A percentile compares a stretch with the other conserved stretches of the same genome.
Evolutionary conservation across 2,329 filamentous ascomycete genomes (phyloP).

Genomic region (Aureobasidium sp.): DNA sequence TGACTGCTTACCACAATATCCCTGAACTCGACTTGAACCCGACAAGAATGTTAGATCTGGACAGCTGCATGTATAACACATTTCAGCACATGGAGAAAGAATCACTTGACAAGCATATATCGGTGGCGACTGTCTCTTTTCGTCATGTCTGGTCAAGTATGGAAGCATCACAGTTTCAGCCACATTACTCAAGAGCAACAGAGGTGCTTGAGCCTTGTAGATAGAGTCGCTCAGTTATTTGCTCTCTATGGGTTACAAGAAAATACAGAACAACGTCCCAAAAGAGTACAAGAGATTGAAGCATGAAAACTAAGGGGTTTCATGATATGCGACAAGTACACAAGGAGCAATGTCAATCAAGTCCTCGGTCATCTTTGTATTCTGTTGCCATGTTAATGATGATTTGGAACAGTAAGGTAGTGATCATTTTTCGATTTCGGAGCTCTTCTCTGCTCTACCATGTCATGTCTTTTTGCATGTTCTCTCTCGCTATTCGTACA

Average conservation of each 20-base stretch:
- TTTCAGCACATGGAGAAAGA: background rate
- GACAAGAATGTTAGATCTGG: background rate
- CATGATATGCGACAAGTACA: too few relatives aligned
- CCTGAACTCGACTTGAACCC: background rate
- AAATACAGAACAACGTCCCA: too few relatives aligned
- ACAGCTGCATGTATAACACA: background rate
- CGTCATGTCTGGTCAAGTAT: background rate
- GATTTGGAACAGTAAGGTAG: too few relatives aligned
- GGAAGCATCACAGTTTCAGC: background rate
- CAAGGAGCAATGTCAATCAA: too few relatives aligned
- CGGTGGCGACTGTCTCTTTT: background rate
- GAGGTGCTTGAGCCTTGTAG: too few relatives aligned
- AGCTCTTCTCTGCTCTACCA: background rate
- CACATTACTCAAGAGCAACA: background rate
- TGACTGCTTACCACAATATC: background rate
- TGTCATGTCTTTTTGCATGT: background rate
- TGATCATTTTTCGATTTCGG: background rate
- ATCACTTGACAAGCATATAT: background rate
- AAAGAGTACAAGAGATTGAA: too few relatives aligned
- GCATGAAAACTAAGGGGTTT: too few relatives aligned
- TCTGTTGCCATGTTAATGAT: too few relatives aligned
- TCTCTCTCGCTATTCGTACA: background rate
- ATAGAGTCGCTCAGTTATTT: too few relatives aligned
- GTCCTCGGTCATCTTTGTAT: too few relatives aligned
- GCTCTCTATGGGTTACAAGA: too few relatives aligned